phyloP scores from a whole-genome alignment of 192 early-diverging fungal genomes.

The Spinellus fusiger region DNA sequence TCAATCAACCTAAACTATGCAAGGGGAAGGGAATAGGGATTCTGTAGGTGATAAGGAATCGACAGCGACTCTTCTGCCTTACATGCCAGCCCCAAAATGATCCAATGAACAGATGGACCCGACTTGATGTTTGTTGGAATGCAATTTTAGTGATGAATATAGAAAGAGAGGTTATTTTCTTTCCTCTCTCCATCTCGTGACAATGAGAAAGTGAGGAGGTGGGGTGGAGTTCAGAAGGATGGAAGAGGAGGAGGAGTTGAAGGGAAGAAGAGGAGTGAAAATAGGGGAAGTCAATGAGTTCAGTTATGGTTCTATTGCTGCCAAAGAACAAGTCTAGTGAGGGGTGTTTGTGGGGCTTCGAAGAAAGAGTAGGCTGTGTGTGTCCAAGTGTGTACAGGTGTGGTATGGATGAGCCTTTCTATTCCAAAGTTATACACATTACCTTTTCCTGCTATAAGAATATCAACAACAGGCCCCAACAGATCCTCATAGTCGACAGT shows the following conservation, averaged over 20 bases:
- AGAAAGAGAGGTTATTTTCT: neutral
- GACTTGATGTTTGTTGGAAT: too few species aligned
- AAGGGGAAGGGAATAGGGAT: too few species aligned
- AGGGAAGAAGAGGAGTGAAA: neutral
- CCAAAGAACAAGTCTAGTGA: conserved; percentile 15
- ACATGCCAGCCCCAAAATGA: too few species aligned
- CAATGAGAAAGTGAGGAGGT: too few species aligned
- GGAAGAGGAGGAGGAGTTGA: neutral
- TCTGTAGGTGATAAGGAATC: too few species aligned
- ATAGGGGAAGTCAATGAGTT: neutral
- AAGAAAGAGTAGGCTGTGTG: conserved; percentile 20
- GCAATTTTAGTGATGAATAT: too few species aligned
- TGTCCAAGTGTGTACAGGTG: neutral
- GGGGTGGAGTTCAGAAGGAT: neutral
- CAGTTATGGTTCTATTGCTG: neutral
- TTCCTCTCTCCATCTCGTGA: neutral
- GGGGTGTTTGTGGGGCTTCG: conserved; percentile 16
- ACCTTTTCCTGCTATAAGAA: conserved; percentile 19
- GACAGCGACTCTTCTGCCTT: too few species aligned
- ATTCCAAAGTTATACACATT: neutral
- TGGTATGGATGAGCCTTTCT: neutral
- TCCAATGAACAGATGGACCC: too few species aligned
- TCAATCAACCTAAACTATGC: neutral
- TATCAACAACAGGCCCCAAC: conserved; percentile 14
- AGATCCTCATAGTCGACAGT: conserved; percentile 17